Evolutionary conservation across 2,329 filamentous ascomycete genomes (phyloP), one percentile per base, ranked within the genome.

Genomic region (Calonectria ilicicola): DNA sequence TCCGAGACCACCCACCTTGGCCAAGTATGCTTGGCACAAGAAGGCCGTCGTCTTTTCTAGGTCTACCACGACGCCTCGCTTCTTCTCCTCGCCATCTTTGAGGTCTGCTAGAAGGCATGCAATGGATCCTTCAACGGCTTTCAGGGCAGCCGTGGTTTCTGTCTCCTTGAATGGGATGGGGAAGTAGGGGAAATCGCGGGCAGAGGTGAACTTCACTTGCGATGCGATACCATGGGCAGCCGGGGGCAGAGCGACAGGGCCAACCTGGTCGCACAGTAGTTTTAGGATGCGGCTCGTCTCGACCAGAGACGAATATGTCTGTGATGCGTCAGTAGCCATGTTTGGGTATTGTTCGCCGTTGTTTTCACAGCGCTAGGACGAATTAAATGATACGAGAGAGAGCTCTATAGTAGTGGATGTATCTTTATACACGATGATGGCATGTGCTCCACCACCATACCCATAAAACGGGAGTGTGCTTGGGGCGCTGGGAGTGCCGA

Each of bases 161-260:
- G 85, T 87, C 74, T 88, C 86, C 58, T 87, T 87, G 77, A 87
- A 86, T 0, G 86, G 86, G 15, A 86, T 87, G 0, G 86, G 86
- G 38, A 87, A 88, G 73, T 87, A 87, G 0, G 84, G 83, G 64
- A 74, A 75, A 73, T 86, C 83, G 19, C 80, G 81, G 4, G 77
- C 72, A 15, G 82, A 81, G 0, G 80, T 81, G 65, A 86, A 85
- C 1, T 77, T 71, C n/a, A 85, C 78, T 42, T 77, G 75, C 2
- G 69, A 32, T 32, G 72, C 75, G 8, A 81, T 74, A 12, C 70
- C 75, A 23, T 74, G 72, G 17, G 83, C 77, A 49, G 74, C 79
- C 1, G 74, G 65, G 4, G 85, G 82, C 0, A 85, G 75, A 0
- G 82, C 79, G 12, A 72, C 60, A 9, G 75, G 64, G 32, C 84